These are phyloP conservation scores for Fusarium liriodendri DNA, from an alignment of 2,329 filamentous ascomycete species.

Conservation along the genomic window DNA sequence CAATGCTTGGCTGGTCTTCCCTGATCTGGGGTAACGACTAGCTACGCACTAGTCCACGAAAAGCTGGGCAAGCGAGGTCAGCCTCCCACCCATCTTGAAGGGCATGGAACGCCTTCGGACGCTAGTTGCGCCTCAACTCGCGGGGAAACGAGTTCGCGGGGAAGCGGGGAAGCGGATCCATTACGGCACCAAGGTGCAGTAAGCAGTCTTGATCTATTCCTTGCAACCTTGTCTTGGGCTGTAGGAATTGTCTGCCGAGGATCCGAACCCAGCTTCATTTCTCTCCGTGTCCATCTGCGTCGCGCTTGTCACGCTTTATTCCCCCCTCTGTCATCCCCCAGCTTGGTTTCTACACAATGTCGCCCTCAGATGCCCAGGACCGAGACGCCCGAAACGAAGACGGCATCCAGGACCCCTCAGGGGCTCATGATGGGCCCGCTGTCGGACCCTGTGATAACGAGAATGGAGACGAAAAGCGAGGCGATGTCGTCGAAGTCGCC, in stretches of 20 bases:
- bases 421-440: neutral
- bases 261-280: neutral
- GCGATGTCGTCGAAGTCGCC: neutral
- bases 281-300: neutral
- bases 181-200: neutral
- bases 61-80: neutral
- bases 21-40: neutral
- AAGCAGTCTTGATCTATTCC: neutral
- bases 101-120: neutral
- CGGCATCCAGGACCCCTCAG: neutral
- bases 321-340: neutral
- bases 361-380: neutral
- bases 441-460: neutral
- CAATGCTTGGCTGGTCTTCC: neutral
- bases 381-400: neutral
- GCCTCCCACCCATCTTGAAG: neutral
- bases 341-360: neutral
- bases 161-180: neutral
- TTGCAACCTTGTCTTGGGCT: neutral
- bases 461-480: neutral
- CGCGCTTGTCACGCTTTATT: neutral
- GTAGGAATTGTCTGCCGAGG: neutral
- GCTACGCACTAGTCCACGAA: neutral
- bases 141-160: constrained; percentile 5
- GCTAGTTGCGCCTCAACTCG: neutral